phyloP scores from a whole-genome alignment of 2,329 filamentous ascomycete genomes.

The Metarhizium robertsii region DNA sequence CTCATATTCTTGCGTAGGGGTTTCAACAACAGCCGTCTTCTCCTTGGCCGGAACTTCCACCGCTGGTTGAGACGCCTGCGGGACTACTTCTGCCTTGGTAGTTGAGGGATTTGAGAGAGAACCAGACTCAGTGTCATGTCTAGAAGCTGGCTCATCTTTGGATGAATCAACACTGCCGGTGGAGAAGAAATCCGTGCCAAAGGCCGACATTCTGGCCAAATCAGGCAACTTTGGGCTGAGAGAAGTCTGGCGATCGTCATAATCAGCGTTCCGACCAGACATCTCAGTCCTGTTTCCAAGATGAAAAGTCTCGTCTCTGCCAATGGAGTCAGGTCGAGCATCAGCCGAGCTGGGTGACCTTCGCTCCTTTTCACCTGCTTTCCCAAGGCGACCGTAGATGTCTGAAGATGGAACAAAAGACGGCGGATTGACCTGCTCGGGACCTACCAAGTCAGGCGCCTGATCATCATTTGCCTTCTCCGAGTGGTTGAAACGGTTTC shows the following conservation, averaged over 20 bases:
- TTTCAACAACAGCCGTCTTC: too few species aligned
- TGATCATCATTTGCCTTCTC: neutral
- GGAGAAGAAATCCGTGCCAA: conserved; percentile 50
- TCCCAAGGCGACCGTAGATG: conserved; percentile 63
- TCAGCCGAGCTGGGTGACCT: neutral
- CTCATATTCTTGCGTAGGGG: neutral
- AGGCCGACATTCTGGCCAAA: conserved; percentile 48
- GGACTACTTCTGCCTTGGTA: neutral
- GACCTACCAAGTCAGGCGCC: neutral
- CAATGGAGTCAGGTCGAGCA: neutral
- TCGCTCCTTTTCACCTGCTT: conserved; percentile 45
- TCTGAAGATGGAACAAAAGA: conserved; percentile 68
- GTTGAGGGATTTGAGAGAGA: neutral
- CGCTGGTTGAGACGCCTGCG: neutral
- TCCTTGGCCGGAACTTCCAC: neutral
- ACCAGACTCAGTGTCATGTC: neutral
- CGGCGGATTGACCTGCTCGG: neutral
- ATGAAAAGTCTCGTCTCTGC: neutral
- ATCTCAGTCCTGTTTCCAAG: neutral
- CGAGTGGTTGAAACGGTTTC: neutral
- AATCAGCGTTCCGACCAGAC: neutral
- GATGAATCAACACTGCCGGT: neutral
- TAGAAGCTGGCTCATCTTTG: neutral
- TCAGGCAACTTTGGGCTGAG: conserved; percentile 50
- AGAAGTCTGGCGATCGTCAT: conserved; percentile 25